A percentile compares a stretch with the other conserved stretches of the same genome.
These are phyloP conservation scores for Rutstroemia sp. DNA, from an alignment of 2,329 filamentous ascomycete genomes.

Conservation along the genomic window DNA sequence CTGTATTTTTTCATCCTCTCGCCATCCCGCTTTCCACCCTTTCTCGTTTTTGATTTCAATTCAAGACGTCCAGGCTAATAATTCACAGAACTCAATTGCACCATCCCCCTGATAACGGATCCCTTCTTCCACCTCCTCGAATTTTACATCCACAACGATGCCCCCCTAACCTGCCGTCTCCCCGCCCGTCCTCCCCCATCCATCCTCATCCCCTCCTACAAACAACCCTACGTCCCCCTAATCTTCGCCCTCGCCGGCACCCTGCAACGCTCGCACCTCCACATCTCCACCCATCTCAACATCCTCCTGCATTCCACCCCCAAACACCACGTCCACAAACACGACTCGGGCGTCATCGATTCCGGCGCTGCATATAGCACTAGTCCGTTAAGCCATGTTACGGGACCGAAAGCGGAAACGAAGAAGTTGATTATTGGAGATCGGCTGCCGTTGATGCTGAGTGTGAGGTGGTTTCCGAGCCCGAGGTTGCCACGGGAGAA, in stretches of 20 bases:
- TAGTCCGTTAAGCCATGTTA: slow-evolving; percentile 42
- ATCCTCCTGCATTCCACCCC: slow-evolving; percentile 66
- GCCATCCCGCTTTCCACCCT: background rate
- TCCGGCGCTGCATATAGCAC: slow-evolving; percentile 80
- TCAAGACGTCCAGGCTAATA: background rate
- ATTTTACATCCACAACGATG: slow-evolving; percentile 97
- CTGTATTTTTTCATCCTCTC: background rate
- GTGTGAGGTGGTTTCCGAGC: slow-evolving; percentile 79
- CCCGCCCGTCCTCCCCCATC: slow-evolving; percentile 58
- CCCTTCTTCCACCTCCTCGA: slow-evolving; percentile 84
- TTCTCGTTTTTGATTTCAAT: background rate
- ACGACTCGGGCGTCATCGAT: slow-evolving; percentile 72
- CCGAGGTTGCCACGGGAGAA: slow-evolving; percentile 62
- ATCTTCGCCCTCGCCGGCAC: slow-evolving; percentile 65
- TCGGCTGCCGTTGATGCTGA: slow-evolving; percentile 68
- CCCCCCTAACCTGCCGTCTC: slow-evolving; percentile 83
- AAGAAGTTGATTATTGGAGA: slow-evolving; percentile 80
- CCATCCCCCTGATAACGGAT: slow-evolving; percentile 68
- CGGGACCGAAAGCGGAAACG: slow-evolving; percentile 26
- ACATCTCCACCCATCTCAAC: slow-evolving; percentile 85
- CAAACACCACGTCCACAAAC: slow-evolving; percentile 54
- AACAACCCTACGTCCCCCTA: slow-evolving; percentile 22
- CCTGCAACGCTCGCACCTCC: slow-evolving; percentile 80
- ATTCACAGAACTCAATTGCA: slow-evolving; percentile 68
- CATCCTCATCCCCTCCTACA: slow-evolving; percentile 34